A percentile compares a stretch with the other conserved stretches of the same genome.
Conservation (phyloP, 495 filamentous ascomycete species). For the Penicillium canariense region DNA sequence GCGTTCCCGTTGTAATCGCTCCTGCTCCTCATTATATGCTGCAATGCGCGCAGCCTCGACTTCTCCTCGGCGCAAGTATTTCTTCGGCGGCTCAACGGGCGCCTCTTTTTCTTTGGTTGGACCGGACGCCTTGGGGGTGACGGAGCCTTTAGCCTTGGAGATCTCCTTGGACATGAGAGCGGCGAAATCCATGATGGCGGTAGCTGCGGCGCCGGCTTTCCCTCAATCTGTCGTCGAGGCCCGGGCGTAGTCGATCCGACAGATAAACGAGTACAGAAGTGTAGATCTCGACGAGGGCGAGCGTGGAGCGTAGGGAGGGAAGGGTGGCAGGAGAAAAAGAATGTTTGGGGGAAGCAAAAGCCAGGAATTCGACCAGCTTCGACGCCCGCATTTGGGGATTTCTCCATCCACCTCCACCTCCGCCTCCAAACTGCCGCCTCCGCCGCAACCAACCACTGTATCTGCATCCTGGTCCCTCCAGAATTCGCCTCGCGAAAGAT, state of each 20-base stretch:
- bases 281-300: neutral
- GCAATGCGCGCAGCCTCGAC: constrained; percentile 78
- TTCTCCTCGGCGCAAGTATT: constrained; percentile 85
- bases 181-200: constrained; percentile 82
- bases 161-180: constrained; percentile 88
- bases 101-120: constrained; percentile 21
- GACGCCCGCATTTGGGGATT: constrained; percentile 15
- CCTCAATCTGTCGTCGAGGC: neutral
- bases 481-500: neutral
- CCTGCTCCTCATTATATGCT: constrained; percentile 78
- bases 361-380: constrained; percentile 12
- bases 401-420: constrained; percentile 10
- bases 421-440: neutral
- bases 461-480: neutral
- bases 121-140: constrained; percentile 28
- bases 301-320: neutral
- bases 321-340: constrained; percentile 15
- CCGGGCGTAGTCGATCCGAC: neutral
- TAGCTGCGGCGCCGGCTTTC: neutral
- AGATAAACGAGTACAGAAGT: neutral
- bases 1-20: constrained; percentile 62
- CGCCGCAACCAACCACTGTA: too few relatives aligned
- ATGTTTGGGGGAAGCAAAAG: constrained; percentile 7
- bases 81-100: constrained; percentile 52
- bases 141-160: constrained; percentile 63